phyloP scores from a whole-genome alignment of 2,329 filamentous ascomycete species.

The Herpotrichia juniperi region DNA sequence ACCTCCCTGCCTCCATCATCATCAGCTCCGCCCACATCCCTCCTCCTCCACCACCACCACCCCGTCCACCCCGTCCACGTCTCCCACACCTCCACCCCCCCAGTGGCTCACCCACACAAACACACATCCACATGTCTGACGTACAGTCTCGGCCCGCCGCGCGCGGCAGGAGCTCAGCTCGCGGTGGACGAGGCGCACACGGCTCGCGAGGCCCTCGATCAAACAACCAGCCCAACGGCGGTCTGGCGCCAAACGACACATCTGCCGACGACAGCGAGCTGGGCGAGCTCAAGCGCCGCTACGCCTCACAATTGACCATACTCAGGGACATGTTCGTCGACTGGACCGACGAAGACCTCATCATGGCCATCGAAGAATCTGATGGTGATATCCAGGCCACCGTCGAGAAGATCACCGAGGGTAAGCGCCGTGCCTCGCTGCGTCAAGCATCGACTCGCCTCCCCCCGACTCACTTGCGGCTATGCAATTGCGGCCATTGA shows the following conservation, averaged over 20 bases:
- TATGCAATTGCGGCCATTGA: slow-evolving; percentile 1
- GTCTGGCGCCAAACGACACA: slow-evolving; percentile 65
- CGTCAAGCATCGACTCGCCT: slow-evolving; percentile 5
- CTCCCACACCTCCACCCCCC: slow-evolving; percentile 23
- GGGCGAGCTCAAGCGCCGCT: slow-evolving; percentile 89
- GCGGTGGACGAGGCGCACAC: slow-evolving; percentile 79
- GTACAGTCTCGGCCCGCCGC: slow-evolving; percentile 82
- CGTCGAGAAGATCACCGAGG: slow-evolving; percentile 80
- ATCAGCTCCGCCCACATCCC: slow-evolving; percentile 13
- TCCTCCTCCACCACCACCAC: slow-evolving; percentile 29
- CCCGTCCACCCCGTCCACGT: slow-evolving; percentile 26
- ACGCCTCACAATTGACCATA: slow-evolving; percentile 76
- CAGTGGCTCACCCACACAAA: slow-evolving; percentile 41
- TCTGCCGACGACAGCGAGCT: slow-evolving; percentile 86
- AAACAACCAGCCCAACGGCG: slow-evolving; percentile 69
- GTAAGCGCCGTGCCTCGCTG: slow-evolving; percentile 52
- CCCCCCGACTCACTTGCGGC: background rate
- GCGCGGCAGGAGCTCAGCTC: slow-evolving; percentile 88
- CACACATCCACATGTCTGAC: slow-evolving; percentile 81
- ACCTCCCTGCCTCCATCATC: slow-evolving; percentile 42
- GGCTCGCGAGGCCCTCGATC: slow-evolving; percentile 59
- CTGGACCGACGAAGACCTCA: slow-evolving; percentile 94
- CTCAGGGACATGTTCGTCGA: slow-evolving; percentile 93
- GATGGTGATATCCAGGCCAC: slow-evolving; percentile 75
- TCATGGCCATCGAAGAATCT: slow-evolving; percentile 90